Percentiles rank a stretch among this genome's conserved stretches.
Evolutionary conservation across 371 early-diverging fungal genomes (phyloP).

Genomic region (Circinella umbellata): DNA sequence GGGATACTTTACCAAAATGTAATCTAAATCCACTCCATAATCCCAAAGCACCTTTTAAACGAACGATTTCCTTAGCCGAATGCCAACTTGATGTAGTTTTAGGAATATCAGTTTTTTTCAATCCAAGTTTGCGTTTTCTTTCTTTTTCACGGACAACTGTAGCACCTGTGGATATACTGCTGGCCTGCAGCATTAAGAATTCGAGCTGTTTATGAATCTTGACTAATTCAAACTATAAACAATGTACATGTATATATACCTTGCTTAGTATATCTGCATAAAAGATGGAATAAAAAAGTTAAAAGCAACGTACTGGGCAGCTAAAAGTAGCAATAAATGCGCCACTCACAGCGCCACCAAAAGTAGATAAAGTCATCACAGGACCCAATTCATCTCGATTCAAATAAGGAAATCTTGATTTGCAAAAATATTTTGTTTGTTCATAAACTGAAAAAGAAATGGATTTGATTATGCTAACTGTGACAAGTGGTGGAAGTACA

Average conservation of each 20-base stretch:
- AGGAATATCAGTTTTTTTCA: neutral
- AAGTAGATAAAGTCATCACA: slow-evolving; percentile 55
- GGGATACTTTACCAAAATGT: slow-evolving; percentile 44
- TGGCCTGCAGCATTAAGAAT: slow-evolving; percentile 59
- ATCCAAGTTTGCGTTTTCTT: slow-evolving; percentile 5
- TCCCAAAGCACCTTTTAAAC: slow-evolving; percentile 52
- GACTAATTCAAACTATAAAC: slow-evolving; percentile 65
- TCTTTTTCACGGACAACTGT: slow-evolving; percentile 35
- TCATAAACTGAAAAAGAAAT: slow-evolving; percentile 81
- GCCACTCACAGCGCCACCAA: slow-evolving; percentile 70
- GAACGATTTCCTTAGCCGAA: slow-evolving; percentile 62
- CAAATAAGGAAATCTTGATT: slow-evolving; percentile 29
- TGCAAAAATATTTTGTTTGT: slow-evolving; percentile 41
- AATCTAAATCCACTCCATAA: slow-evolving; percentile 56
- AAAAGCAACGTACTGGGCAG: slow-evolving; percentile 51
- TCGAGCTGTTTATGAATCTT: slow-evolving; percentile 84
- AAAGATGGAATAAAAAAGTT: too few relatives aligned
- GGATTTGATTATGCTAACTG: slow-evolving; percentile 78
- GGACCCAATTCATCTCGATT: slow-evolving; percentile 38
- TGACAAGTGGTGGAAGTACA: slow-evolving; percentile 75
- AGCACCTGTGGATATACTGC: slow-evolving; percentile 53
- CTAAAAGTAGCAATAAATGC: slow-evolving; percentile 71
- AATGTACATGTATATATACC: neutral
- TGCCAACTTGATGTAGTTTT: slow-evolving; percentile 57
- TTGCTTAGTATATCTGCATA: too few relatives aligned